Evolutionary conservation across 805 yeast species (phyloP).

Genomic region (Candida andamanensis): DNA sequence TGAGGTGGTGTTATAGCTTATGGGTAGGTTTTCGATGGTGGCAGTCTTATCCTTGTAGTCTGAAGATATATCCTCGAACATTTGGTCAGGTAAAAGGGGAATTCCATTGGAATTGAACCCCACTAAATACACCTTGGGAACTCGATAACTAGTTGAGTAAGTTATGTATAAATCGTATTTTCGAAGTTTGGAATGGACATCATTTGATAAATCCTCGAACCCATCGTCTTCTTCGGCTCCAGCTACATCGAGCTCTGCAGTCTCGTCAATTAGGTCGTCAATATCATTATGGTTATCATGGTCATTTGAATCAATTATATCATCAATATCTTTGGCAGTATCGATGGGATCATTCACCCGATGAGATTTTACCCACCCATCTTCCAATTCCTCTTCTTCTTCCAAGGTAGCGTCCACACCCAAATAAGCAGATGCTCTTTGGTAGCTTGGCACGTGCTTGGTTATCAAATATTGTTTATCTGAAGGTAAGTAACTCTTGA

Average conservation of each 20-base stretch:
- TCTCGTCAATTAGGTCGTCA: slow-evolving; percentile 43
- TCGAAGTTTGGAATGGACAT: slow-evolving; percentile 42
- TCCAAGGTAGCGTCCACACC: slow-evolving; percentile 37
- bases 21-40: slow-evolving; percentile 90
- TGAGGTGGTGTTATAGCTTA: slow-evolving; percentile 64
- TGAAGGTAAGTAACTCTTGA: slow-evolving; percentile 69
- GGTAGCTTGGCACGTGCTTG: slow-evolving; percentile 80
- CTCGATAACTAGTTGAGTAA: slow-evolving; percentile 91
- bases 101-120: slow-evolving; percentile 82
- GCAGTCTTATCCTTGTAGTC: slow-evolving; percentile 96
- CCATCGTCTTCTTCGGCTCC: no score
- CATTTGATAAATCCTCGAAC: slow-evolving; percentile 20
- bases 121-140: slow-evolving; percentile 87
- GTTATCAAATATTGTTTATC: slow-evolving; percentile 88
- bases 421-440: slow-evolving; percentile 57
- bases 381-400: slow-evolving; percentile 40
- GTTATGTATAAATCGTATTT: slow-evolving; percentile 86
- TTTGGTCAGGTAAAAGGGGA: slow-evolving; percentile 79
- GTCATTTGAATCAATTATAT: slow-evolving; percentile 33
- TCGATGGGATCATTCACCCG: slow-evolving; percentile 30
- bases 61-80: slow-evolving; percentile 90
- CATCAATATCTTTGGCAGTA: slow-evolving; percentile 2
- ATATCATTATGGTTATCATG: slow-evolving; percentile 38
- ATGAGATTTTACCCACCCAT: slow-evolving; percentile 56
- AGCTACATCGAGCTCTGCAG: slow-evolving; percentile 31